These are phyloP conservation scores for Didymellaceae sp. DNA, from an alignment of 2,329 filamentous ascomycete genomes.

Conservation along the genomic window DNA sequence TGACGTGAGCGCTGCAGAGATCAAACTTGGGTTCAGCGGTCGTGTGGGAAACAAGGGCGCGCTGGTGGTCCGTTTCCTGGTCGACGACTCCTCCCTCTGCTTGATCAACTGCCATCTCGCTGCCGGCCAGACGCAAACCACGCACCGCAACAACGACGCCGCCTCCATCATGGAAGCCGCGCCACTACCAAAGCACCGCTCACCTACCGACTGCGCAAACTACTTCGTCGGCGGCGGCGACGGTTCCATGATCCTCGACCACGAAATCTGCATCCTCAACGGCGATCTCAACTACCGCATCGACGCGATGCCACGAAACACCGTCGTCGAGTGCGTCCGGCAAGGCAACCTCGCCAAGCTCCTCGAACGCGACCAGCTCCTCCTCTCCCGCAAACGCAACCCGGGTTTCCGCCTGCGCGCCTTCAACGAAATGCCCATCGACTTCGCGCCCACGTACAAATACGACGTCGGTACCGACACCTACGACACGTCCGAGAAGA, in stretches of 20 bases:
- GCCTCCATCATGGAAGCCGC: conserved; percentile 84
- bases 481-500: conserved; percentile 95
- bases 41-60: conserved; percentile 97
- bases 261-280: conserved; percentile 96
- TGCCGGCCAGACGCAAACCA: conserved; percentile 88
- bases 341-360: conserved; percentile 82
- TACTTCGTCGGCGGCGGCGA: conserved; percentile 91
- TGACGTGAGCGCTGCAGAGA: conserved; percentile 78
- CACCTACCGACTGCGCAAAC: conserved; percentile 71
- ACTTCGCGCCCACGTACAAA: conserved; percentile 96
- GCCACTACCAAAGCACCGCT: conserved; percentile 74
- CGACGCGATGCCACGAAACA: conserved; percentile 93
- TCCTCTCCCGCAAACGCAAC: conserved; percentile 87
- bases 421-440: conserved; percentile 89
- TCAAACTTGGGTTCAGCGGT: conserved; percentile 96
- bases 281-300: conserved; percentile 98
- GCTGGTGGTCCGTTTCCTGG: conserved; percentile 85
- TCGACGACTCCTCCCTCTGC: conserved; percentile 93
- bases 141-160: conserved; percentile 89
- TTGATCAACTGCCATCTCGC: conserved; percentile 98
- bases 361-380: conserved; percentile 89
- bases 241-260: conserved; percentile 91
- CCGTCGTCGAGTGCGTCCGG: conserved; percentile 84
- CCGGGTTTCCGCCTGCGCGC: conserved; percentile 86
- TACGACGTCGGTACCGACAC: conserved; percentile 95